These are phyloP conservation scores for peach (Prunus persica) DNA, from an alignment of 306 rosid genomes.

Conservation along the genomic window Prunus_persica_NCBIv2 NC_034009.1:11583001-11583500, in stretches of 20 bases:
- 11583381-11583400: constrained; percentile 94
- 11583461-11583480: constrained; percentile 96
- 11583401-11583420: constrained; percentile 79
- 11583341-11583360: constrained; percentile 89
- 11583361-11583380: constrained; percentile 88
- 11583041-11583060: constrained; percentile 37
- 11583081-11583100: constrained; percentile 86
- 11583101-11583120: constrained; percentile 96
- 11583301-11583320: constrained; percentile 81
- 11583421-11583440: constrained; percentile 66
- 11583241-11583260: constrained; percentile 94
- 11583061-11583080: constrained; percentile 90
- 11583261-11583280: constrained; percentile 76
- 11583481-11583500: constrained; percentile 67
- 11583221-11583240: constrained; percentile 83
- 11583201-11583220: constrained; percentile 96
- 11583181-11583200: constrained; percentile 80
- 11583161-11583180: constrained; percentile 91
- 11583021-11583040: not conserved
- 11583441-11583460: constrained; percentile 86
- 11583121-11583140: constrained; percentile 77
- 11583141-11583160: constrained; percentile 65
- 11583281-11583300: constrained; percentile 91
- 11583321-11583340: constrained; percentile 86
- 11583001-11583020: not conserved